Evolutionary conservation across 1,284 basidiomycete genomes (phyloP), one percentile per base, ranked within the genome.

Genomic region (Cutaneotrichosporon spelunceum): DNA sequence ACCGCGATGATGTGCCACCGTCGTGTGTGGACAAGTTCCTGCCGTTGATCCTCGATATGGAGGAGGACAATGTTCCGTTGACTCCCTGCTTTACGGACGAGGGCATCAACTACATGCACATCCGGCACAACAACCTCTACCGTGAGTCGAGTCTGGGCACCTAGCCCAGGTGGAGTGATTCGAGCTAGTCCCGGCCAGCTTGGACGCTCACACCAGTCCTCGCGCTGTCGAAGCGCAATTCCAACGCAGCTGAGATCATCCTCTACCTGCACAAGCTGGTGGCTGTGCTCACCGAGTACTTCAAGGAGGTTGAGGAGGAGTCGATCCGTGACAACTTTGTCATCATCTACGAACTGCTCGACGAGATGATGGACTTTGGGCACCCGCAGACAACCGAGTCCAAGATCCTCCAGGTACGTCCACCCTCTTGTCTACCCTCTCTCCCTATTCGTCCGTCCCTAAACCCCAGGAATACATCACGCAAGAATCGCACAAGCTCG

Each of bases 341-440:
- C 57, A 94, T 96, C 78, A 95, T 97, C 59, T 96, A 94, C 77
- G 93, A 96, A 77, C 85, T 99, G 56, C 85, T 99, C 81, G 96
- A 99, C 75, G 95, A 99, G 83, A 98, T 99, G 93, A 98, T 99
- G 94, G 95, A 99, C 82, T 99, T 97, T 81, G 96, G 96, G 14
- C 98, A 92, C 77, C 95, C 95, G 0, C 96, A 99, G 79, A 99
- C 96, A 29, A 99, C 96, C 24, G 96, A 99, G 82, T 93, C 90
- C 83, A 99, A 99, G 84, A 99, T 99, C 71, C 80, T 99, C 61
- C 95, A 50, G 48, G 48, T 30, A 19, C 19, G 48, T 23, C 27
- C 19, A 7, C 14, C 98, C 80, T 96, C 88, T 92, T 60, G 42
- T 16, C 27, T 7, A 11, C n/a, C n/a, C n/a, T n/a, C n/a, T n/a